A percentile compares a stretch with the other conserved stretches of the same genome.
phyloP scores from a whole-genome alignment of 129 eudicot species.

The Silybum marianum region DNA sequence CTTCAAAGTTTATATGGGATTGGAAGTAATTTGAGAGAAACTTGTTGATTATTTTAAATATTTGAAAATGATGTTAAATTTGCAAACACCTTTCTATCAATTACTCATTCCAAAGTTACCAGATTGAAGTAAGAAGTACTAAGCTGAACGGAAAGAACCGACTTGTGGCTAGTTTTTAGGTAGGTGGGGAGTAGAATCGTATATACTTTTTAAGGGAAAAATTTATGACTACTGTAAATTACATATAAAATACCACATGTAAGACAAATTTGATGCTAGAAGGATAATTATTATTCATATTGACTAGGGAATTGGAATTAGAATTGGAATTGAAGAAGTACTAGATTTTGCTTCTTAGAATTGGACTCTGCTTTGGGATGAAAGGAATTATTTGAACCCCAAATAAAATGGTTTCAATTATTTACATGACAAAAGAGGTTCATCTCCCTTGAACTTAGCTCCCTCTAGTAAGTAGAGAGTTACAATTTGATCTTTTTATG shows the following conservation, averaged over 20 bases:
- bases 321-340: not conserved
- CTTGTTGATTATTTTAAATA: not conserved
- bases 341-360: constrained; percentile 10
- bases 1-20: not conserved
- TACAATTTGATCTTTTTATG: not conserved
- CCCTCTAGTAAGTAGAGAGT: constrained; percentile 14
- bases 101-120: not conserved
- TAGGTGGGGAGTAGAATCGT: not conserved
- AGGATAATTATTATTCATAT: not conserved
- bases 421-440: not conserved
- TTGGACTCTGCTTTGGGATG: not conserved
- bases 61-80: not conserved
- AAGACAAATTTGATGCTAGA: not conserved
- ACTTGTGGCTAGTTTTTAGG: not conserved
- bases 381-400: not conserved
- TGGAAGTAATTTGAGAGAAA: not conserved
- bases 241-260: not conserved
- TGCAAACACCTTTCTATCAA: not conserved
- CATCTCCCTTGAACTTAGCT: not conserved
- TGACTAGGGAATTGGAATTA: not conserved
- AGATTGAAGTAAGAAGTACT: not conserved
- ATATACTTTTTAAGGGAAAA: not conserved
- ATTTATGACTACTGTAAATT: not conserved
- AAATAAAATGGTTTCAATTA: constrained; percentile 3
- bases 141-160: not conserved